Base-by-base conservation (phyloP, 495 filamentous ascomycete genomes). In the Hypoxylon intermedium region DNA sequence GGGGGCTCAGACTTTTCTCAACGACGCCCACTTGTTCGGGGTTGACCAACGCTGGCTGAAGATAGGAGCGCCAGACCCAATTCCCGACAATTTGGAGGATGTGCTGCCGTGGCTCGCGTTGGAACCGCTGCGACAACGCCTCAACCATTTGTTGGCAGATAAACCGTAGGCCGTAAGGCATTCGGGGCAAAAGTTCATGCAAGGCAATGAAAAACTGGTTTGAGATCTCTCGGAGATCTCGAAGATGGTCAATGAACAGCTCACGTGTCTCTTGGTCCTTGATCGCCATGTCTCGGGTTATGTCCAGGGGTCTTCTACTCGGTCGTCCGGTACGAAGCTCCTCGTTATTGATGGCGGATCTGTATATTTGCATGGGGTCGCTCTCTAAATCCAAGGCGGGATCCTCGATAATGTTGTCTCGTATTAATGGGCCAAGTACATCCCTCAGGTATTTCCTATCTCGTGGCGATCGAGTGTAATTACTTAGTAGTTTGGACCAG, bases 301-400 rank as follows among this genome's bases (percentile, higher is more conserved):
- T 85, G 60, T 95, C 89, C 6, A 90, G 85, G 19, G 82, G 86
- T 44, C 93, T 83, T 30, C 80, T 82, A 71, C 92, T 96, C 30
- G 89, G 83, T 63, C 85, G 87, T 19, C 94, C 94, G 0, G 94
- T 98, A 5, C 89, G 87, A 30, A 99, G 85, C 72, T 99, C 93
- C 73, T 99, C 94, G 65, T 98, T 94, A 72, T 96, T 97, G 74
- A 98, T 92, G 9, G 88, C 85, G 9, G 92, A 93, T 19, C 91
- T 85, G 75, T 99, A 97, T 45, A 99, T 99, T 64, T 97, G 93
- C 79, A 98, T 89, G 0, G 94, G 94, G 69, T 99, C 94, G 67
- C 93, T 97, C 73, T 99, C 94, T 12, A 99, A 81, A 64, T 98
- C 93, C 46, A 98, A 79, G 6, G 88, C 87, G 5, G 90, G 87